Conservation (phyloP, 257 asterid genomes). For the Solanum acaule region DNA sequence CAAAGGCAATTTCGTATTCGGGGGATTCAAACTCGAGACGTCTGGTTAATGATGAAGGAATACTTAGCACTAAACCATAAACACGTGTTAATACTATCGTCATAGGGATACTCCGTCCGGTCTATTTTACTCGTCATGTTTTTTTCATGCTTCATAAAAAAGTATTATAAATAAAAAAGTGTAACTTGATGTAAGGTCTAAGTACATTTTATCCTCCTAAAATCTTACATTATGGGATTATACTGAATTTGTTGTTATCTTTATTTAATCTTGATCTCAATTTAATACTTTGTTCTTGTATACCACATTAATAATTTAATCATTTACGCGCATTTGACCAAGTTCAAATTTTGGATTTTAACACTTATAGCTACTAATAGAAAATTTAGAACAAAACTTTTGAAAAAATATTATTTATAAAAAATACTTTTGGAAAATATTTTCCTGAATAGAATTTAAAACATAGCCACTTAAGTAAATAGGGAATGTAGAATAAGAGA, state of each 20-base stretch:
- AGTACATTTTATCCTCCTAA: too few relatives aligned
- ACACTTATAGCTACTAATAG: not conserved
- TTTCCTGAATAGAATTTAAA: too few relatives aligned
- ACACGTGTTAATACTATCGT: not conserved
- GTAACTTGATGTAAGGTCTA: too few relatives aligned
- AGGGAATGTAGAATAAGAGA: not conserved
- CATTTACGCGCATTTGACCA: not conserved
- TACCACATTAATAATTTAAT: not conserved
- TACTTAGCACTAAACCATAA: too few relatives aligned
- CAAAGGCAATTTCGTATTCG: rapidly evolving
- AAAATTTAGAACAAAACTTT: not conserved
- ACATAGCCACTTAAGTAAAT: too few relatives aligned
- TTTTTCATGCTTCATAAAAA: not conserved
- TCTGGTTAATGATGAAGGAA: too few relatives aligned
- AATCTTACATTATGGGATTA: not conserved
- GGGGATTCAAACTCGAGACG: rapidly evolving
- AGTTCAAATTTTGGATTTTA: too few relatives aligned
- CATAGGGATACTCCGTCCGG: not conserved
- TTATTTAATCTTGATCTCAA: too few relatives aligned
- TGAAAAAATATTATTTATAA: too few relatives aligned
- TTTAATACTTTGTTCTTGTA: not conserved
- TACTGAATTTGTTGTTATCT: too few relatives aligned
- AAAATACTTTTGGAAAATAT: not conserved
- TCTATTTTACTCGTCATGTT: not conserved
- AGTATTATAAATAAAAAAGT: not conserved